A percentile compares a stretch with the other conserved stretches of the same genome.
Conservation (phyloP, 73 alveolate species). For the Symbiodinium pilosum region DNA sequence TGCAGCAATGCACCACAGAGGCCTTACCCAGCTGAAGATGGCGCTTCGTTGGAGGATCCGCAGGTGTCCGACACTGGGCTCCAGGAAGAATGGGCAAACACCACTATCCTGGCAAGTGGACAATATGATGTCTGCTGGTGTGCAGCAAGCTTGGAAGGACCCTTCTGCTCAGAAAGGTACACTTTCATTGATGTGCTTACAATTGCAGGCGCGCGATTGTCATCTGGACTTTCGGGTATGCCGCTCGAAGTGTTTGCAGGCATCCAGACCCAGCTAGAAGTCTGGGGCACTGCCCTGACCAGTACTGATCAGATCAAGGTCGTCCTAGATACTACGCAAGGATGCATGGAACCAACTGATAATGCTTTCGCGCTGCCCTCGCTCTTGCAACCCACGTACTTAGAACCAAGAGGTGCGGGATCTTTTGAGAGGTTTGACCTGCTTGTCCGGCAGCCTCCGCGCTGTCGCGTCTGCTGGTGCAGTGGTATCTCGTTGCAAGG, state of each 20-base stretch:
- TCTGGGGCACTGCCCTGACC: constrained; percentile 1
- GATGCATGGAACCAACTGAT: background rate
- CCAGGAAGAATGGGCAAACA: constrained; percentile 42
- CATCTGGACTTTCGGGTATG: background rate
- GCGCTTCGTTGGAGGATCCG: background rate
- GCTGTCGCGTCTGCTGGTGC: background rate
- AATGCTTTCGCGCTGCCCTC: background rate
- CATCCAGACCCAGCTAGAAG: constrained; percentile 8
- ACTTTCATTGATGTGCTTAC: background rate
- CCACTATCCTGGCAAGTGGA: constrained; percentile 29
- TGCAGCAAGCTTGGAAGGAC: background rate
- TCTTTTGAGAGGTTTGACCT: background rate
- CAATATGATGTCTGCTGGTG: constrained; percentile 14
- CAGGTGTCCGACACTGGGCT: background rate
- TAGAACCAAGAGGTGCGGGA: background rate
- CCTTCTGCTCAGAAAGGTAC: background rate
- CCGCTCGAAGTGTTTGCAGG: background rate
- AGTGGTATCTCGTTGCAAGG: background rate
- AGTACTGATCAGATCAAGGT: background rate
- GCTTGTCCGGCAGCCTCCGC: background rate
- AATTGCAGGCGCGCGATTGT: background rate
- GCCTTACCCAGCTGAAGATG: constrained; percentile 19
- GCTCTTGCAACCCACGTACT: background rate
- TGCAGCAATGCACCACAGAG: constrained; percentile 32
- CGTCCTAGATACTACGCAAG: background rate